phyloP scores from a whole-genome alignment of 1,284 basidiomycete species.

The Cystobasidiaceae sp. region DNA sequence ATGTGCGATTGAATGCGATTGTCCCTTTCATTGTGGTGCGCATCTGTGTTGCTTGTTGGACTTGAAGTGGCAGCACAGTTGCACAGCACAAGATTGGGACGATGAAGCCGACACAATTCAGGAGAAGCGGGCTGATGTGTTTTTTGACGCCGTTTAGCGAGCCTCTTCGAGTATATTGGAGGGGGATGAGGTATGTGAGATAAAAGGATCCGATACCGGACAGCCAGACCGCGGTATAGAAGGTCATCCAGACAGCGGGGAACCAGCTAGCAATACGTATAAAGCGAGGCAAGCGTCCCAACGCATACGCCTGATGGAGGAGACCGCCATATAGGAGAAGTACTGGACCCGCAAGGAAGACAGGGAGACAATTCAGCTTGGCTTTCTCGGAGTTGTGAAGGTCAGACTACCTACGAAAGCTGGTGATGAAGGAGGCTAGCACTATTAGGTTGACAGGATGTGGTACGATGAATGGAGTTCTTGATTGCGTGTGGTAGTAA shows the following conservation, averaged over 20 bases:
- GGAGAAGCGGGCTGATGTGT: neutral
- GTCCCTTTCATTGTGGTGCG: neutral
- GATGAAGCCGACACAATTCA: constrained; percentile 11
- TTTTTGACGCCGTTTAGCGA: constrained; percentile 5
- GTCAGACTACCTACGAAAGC: neutral
- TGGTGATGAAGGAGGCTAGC: constrained; percentile 1
- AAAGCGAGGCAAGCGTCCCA: neutral
- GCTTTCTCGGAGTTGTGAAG: neutral
- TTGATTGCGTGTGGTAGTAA: constrained; percentile 14
- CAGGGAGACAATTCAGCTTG: no score
- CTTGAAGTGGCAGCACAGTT: constrained; percentile 4
- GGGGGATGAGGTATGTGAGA: constrained; percentile 20
- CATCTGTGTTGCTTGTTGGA: constrained; percentile 3
- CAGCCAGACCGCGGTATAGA: constrained; percentile 21
- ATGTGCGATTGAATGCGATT: neutral
- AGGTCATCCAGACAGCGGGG: constrained; percentile 18
- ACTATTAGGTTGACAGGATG: constrained; percentile 28
- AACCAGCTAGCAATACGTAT: constrained; percentile 22
- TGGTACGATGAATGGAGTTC: constrained; percentile 26
- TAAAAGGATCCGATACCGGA: constrained; percentile 24
- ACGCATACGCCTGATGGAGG: neutral
- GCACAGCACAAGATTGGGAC: constrained; percentile 15
- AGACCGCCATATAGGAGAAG: constrained; percentile 5
- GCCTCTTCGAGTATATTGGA: constrained; percentile 14
- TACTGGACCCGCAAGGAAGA: neutral